A percentile compares a stretch with the other conserved stretches of the same genome.
phyloP scores from a whole-genome alignment of 139 green algal species.

The Ulvella scutata region DNA sequence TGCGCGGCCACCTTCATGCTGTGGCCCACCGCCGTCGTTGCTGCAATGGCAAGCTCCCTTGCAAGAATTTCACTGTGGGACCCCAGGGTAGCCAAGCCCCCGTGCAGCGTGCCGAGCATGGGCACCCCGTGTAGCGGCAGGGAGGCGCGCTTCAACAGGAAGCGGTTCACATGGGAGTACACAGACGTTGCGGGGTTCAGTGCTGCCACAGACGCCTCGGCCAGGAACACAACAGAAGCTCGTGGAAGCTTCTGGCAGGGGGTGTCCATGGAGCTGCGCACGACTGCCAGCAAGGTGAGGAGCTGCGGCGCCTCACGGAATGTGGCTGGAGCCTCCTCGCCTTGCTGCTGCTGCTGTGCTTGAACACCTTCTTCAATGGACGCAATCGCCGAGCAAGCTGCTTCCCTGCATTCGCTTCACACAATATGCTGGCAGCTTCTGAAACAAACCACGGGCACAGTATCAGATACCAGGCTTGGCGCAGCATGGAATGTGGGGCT shows the following conservation, averaged over 20 bases:
- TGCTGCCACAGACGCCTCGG: neutral
- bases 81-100: neutral
- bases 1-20: neutral
- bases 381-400: too few relatives aligned
- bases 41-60: neutral
- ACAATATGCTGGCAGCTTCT: too few relatives aligned
- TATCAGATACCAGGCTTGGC: too few relatives aligned
- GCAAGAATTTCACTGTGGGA: neutral
- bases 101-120: neutral
- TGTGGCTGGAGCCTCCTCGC: too few relatives aligned
- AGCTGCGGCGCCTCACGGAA: neutral
- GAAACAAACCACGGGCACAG: too few relatives aligned
- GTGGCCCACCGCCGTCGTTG: neutral
- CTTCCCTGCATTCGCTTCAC: too few relatives aligned
- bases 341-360: too few relatives aligned
- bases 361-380: too few relatives aligned
- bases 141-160: neutral
- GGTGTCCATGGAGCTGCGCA: neutral
- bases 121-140: neutral
- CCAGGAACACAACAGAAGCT: neutral
- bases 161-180: neutral
- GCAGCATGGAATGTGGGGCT: too few relatives aligned
- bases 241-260: neutral
- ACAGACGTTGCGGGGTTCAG: neutral
- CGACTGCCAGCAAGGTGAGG: neutral